These are phyloP conservation scores for Eucalyptus tenuipes DNA, from an alignment of 345 rosid genomes.

Conservation along the genomic window DNA sequence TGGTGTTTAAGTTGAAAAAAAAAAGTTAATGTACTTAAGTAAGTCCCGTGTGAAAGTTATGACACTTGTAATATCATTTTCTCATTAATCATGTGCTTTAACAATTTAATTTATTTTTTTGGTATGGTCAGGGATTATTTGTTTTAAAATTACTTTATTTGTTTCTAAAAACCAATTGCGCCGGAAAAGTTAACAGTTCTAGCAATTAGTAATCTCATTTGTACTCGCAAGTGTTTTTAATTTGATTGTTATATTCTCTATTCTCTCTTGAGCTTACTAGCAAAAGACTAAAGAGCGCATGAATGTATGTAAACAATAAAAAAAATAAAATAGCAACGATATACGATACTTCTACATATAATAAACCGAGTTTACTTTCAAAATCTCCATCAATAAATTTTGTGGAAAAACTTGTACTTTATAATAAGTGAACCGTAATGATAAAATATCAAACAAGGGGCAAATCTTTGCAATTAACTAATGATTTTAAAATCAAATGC, in stretches of 20 bases:
- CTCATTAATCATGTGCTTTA: background rate
- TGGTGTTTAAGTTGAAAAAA: no score
- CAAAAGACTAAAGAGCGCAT: background rate
- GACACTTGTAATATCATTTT: no score
- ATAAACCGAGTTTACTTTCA: background rate
- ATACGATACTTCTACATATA: background rate
- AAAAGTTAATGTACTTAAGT: background rate
- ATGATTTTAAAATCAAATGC: background rate
- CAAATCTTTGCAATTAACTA: background rate
- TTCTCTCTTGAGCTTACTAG: background rate
- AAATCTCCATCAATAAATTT: background rate
- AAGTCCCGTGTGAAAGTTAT: accelerated
- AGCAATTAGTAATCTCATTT: background rate
- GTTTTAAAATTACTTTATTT: background rate
- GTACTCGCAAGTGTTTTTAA: background rate
- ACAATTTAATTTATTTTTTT: background rate
- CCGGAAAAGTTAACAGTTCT: background rate
- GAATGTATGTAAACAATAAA: background rate
- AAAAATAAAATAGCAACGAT: background rate
- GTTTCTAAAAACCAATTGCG: background rate
- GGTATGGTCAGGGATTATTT: background rate
- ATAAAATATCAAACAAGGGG: background rate
- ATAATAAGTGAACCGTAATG: background rate
- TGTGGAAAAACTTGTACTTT: background rate
- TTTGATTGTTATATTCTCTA: background rate